Evolutionary conservation across 805 yeast species (phyloP), one percentile per base, ranked within the genome.

Genomic region (Lipomyces mesembrius): DNA sequence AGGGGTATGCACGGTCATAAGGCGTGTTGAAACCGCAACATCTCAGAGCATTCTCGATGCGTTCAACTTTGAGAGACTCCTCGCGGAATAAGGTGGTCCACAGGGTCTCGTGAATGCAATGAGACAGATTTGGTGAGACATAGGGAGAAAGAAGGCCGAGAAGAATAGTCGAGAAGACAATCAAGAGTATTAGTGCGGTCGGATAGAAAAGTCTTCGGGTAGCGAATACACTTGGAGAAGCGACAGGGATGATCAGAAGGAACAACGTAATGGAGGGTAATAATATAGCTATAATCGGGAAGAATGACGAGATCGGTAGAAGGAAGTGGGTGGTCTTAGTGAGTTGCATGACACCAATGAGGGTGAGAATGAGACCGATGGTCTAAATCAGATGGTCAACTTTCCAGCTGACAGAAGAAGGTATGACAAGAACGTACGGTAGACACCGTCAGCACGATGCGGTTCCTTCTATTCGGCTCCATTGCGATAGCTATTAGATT

Each of bases 301-400:
- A 64, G 35, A 60, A 46, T 14, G 53, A 25, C 14, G 71, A 34
- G 8, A 67, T 17, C 17, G 71, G 71, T 3, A 62, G 60, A 32
- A 61, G 60, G 63, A 67, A 67, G 54, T 67, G 71, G 6, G 60
- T 59, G 37, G 58, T 46, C 58, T 67, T 67, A 25, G 63, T 57
- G 60, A 67, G 68, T 60, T 67, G 71, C 71, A 67, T 67, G 35
- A 67, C 60, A 5, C 65, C 71, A 43, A 64, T 25, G 35, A 67
- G 55, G 58, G 71, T 64, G 60, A 67, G 62, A n/a, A 67, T 54
- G 56, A 67, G 63, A 51, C 54, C 51, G 56, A 56, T 52, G 55
- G 66, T 57, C 70, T 66, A 46, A 39, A 8, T 20, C 20, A 9
- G 52, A 1, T 43, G 20, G 61, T 25, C 17, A 46, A 11, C 61